These are phyloP conservation scores for Penicillium waksmanii DNA, from an alignment of 495 filamentous ascomycete species.

Conservation along the genomic window DNA sequence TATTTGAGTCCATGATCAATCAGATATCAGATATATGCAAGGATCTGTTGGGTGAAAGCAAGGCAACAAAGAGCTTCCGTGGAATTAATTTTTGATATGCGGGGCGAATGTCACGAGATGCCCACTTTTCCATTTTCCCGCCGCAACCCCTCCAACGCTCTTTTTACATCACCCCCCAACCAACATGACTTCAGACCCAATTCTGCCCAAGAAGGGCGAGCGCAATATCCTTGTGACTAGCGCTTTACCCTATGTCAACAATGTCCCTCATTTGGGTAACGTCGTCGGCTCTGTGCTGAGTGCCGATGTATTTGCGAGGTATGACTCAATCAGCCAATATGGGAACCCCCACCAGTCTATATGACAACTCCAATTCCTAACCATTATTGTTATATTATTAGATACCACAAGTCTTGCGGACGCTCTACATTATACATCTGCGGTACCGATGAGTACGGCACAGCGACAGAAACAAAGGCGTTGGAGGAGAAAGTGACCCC, in stretches of 20 bases:
- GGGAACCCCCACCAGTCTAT: slow-evolving; percentile 7
- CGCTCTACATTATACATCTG: slow-evolving; percentile 60
- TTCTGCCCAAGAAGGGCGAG: slow-evolving; percentile 48
- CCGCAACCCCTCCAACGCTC: slow-evolving; percentile 33
- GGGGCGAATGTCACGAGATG: slow-evolving; percentile 36
- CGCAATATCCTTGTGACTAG: slow-evolving; percentile 56
- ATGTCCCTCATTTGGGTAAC: slow-evolving; percentile 94
- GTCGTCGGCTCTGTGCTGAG: slow-evolving; percentile 87
- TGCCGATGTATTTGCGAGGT: slow-evolving; percentile 77
- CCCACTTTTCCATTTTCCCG: slow-evolving; percentile 35
- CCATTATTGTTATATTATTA: slow-evolving; percentile 29
- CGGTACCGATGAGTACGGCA: slow-evolving; percentile 77
- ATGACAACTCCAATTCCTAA: background rate
- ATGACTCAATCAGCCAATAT: slow-evolving; percentile 28
- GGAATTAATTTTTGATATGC: slow-evolving; percentile 25
- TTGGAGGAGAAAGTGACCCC: slow-evolving; percentile 69
- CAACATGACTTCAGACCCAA: slow-evolving; percentile 38
- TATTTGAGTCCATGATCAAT: slow-evolving; percentile 50
- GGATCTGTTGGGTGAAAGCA: slow-evolving; percentile 1
- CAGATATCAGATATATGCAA: slow-evolving; percentile 3
- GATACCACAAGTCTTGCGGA: slow-evolving; percentile 73
- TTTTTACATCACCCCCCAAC: slow-evolving; percentile 25
- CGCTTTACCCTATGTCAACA: slow-evolving; percentile 87
- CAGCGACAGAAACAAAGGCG: slow-evolving; percentile 84
- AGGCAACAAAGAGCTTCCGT: slow-evolving; percentile 5